These are phyloP conservation scores for Claviceps sp. DNA, from an alignment of 2,329 filamentous ascomycete species.

Conservation along the genomic window DNA sequence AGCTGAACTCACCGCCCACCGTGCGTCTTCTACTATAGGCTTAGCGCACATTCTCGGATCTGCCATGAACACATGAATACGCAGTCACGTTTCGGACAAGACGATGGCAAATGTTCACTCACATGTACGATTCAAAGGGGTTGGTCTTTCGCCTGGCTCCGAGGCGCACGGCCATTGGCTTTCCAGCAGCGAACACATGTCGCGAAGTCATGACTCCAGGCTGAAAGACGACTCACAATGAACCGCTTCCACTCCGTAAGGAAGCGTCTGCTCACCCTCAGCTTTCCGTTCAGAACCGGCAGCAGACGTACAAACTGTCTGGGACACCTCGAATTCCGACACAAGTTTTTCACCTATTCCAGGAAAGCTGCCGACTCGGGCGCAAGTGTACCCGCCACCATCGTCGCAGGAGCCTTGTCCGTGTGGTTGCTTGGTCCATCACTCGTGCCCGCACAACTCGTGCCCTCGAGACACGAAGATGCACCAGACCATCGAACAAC, in stretches of 20 bases:
- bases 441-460: conserved; percentile 27
- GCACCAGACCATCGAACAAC: not conserved
- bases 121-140: not conserved
- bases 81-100: not conserved
- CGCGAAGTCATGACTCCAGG: not conserved
- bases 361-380: not conserved
- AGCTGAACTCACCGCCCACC: conserved; percentile 5
- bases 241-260: conserved; percentile 5
- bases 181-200: not conserved
- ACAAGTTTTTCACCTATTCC: conserved; percentile 2
- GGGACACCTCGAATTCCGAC: not conserved
- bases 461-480: conserved; percentile 6
- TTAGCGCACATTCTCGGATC: not conserved
- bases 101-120: not conserved
- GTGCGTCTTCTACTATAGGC: not conserved
- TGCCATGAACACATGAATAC: not conserved
- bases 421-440: conserved; percentile 31
- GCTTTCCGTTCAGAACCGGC: not conserved
- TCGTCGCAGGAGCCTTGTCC: conserved; percentile 24
- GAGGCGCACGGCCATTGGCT: not conserved
- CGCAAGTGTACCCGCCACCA: conserved; percentile 17
- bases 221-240: conserved; percentile 3
- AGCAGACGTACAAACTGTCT: not conserved
- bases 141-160: not conserved
- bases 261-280: conserved; percentile 6